Evolutionary conservation across 495 filamentous ascomycete species (phyloP), one percentile per base, ranked within the genome.

Genomic region (Jackrogersella multiformis): DNA sequence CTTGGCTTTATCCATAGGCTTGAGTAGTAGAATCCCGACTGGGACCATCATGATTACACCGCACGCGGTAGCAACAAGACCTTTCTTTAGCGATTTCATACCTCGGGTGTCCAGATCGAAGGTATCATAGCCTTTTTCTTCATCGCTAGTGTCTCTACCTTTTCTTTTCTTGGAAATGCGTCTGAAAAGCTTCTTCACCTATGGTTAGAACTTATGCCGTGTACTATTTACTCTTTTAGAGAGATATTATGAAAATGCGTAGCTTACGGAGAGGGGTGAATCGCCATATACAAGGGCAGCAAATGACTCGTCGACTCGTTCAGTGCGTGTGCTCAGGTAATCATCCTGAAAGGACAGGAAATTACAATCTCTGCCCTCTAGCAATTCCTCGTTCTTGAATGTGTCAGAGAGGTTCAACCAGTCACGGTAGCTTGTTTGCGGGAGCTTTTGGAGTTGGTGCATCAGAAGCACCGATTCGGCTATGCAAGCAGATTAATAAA

Each of bases 281-380:
- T 46, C 28, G 20, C 55, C 41, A 13, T 58, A 58, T 24, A 58
- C 55, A 12, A 58, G 55, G 23, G 39, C 39, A 15, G 55, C 55
- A 36, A 58, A 46, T 0, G 26, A 44, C 13, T 28, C 38, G 5
- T 56, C 54, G 2, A 18, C 54, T 16, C 55, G 55, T 15, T 58
- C 55, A 18, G 26, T 46, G 18, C 24, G 24, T 7, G 55, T 58
- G 18, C 55, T 46, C 16, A 58, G 13, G 16, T 23, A 46, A 30
- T 58, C 55, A 24, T 58, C 55, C 41, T 36, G 39, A 16, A 46
- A 58, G 18, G 39, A 58, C 9, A 58, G 3, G 20, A 58, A 58
- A 13, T 46, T 34, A 26, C 55, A 58, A 4, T 36, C 30, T 5
- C 26, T 46, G 3, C 13, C 26, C 36, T 46, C 12, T 10, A 58